Evolutionary conservation across 495 filamentous ascomycete species (phyloP), one percentile per base, ranked within the genome.

Genomic region (Halenospora varia): DNA sequence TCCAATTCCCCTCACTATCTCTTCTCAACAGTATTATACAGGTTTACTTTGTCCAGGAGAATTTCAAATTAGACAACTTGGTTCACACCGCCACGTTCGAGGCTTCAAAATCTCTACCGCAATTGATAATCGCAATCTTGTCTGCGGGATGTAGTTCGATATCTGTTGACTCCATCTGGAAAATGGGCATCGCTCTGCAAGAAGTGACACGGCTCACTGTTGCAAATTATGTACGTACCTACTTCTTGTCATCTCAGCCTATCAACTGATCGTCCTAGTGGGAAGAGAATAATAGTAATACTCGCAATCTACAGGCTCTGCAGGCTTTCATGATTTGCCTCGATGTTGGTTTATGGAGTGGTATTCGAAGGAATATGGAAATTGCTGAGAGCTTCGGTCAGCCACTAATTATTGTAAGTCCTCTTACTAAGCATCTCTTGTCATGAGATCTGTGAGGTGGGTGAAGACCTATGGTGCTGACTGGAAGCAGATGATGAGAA

Each of bases 291-390:
- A 87, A 87, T 59, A 74, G 67, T 9, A 68, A 68, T 2, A 82
- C 82, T 15, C 72, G 78, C 23, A 71, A 84, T 52, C 59, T 87
- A 2, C 72, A 77, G 3, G 66, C 78, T 2, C 73, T 84, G 4
- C 84, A 87, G 63, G 75, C 78, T 3, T 75, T 79, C 50, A 69
- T 82, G 13, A 56, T 87, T 22, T 65, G 72, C 1, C 72, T 86
- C 3, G 80, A 85, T 49, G 71, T 86, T 39, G 82, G 81, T 0
- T 70, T 88, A 9, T 88, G 85, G 85, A 85, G 82, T 51, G 85
- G 84, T 1, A 84, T 83, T 55, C 76, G 81, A 46, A 68, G 85
- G n/a, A 83, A 83, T 61, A 87, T 85, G 61, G 85, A 88, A 64
- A 82, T 88, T 39, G 80, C 84, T 2, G 84, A 87, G 56, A 84